phyloP scores from a whole-genome alignment of 345 rosid species.

The Citrus cavaleriei region DNA sequence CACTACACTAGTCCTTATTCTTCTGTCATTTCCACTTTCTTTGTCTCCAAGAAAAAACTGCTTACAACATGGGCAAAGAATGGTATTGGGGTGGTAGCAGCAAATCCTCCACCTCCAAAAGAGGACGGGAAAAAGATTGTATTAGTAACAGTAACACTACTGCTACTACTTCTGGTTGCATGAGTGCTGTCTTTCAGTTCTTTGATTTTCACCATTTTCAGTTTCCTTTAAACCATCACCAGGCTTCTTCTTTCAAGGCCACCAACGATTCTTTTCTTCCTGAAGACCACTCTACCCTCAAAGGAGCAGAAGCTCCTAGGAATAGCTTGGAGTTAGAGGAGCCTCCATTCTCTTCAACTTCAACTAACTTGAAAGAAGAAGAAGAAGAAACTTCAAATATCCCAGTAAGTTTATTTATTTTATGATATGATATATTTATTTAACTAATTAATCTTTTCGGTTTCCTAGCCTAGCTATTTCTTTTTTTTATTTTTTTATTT shows the following conservation, averaged over 20 bases:
- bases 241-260: conserved; percentile 40
- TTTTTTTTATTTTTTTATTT: not conserved
- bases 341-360: conserved; percentile 33
- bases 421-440: not conserved
- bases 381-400: conserved; percentile 40
- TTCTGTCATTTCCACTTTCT: conserved; percentile 19
- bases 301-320: conserved; percentile 75
- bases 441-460: conserved; percentile 17
- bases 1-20: not conserved
- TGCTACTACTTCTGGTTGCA: conserved; percentile 56
- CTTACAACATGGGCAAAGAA: conserved; percentile 49
- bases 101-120: conserved; percentile 35
- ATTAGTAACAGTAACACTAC: not conserved
- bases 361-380: conserved; percentile 12
- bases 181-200: conserved; percentile 68
- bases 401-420: conserved; percentile 40
- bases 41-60: too few relatives aligned
- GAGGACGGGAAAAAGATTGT: conserved; percentile 16
- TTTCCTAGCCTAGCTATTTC: conserved; percentile 3
- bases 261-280: conserved; percentile 9
- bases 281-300: conserved; percentile 17
- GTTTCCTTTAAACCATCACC: conserved; percentile 41
- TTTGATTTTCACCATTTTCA: conserved; percentile 69
- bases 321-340: conserved; percentile 78
- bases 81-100: conserved; percentile 38